Evolutionary conservation across 108 stramenopile species (phyloP).

Genomic region (Parmales sp.): DNA sequence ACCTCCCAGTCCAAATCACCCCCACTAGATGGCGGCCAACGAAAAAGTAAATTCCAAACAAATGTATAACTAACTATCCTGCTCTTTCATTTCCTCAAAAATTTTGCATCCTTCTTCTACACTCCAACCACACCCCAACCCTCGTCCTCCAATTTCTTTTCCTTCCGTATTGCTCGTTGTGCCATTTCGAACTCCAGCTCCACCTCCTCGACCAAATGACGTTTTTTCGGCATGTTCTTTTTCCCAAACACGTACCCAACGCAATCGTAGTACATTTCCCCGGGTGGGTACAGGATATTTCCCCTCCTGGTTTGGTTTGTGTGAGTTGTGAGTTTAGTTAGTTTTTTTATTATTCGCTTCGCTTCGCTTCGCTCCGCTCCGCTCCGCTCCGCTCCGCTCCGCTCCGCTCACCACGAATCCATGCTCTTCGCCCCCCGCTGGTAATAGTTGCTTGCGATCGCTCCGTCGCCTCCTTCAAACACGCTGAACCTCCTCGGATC

Average conservation of each 20-base stretch:
- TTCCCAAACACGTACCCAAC: neutral
- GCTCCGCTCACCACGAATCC: neutral
- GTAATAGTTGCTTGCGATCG: constrained; percentile 1
- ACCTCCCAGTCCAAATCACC: too few relatives aligned
- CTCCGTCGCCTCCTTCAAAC: neutral
- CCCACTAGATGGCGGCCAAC: too few relatives aligned
- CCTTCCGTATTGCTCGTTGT: neutral
- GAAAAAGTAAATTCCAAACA: too few relatives aligned
- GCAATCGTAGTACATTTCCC: neutral
- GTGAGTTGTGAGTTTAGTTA: neutral
- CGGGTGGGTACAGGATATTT: neutral
- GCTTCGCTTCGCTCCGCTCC: neutral
- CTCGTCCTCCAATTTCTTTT: neutral
- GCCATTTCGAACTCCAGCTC: neutral
- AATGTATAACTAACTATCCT: too few relatives aligned
- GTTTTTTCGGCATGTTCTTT: neutral
- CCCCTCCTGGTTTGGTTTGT: neutral
- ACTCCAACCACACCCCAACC: neutral
- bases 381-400: neutral
- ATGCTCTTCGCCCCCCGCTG: neutral
- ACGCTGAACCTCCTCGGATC: constrained; percentile 9
- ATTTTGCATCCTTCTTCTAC: too few relatives aligned
- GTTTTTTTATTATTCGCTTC: neutral
- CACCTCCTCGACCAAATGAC: neutral
- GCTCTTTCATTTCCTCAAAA: too few relatives aligned